phyloP scores from a whole-genome alignment of 352 stramenopile genomes.

The Pythium oligandrum region DNA sequence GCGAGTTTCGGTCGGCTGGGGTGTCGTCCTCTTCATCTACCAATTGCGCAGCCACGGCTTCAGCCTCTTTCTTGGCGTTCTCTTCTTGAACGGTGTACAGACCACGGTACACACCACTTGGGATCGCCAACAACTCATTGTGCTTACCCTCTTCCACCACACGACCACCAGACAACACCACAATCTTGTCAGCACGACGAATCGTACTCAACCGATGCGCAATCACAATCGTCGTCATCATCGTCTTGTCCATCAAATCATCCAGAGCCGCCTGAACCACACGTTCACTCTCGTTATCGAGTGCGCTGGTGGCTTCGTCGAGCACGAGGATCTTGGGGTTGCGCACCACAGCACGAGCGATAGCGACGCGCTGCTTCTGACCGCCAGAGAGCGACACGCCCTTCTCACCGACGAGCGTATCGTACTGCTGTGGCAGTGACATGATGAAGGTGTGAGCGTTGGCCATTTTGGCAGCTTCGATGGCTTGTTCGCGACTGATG shows the following conservation, averaged over 20 bases:
- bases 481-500: too few relatives aligned
- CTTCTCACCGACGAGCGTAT: too few relatives aligned
- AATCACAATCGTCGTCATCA: conserved; percentile 62
- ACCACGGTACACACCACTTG: conserved; percentile 72
- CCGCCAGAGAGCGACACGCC: conserved; percentile 16
- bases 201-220: conserved; percentile 50
- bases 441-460: too few relatives aligned
- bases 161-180: conserved; percentile 25
- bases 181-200: conserved; percentile 40
- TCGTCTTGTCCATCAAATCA: conserved; percentile 23
- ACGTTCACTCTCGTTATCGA: too few relatives aligned
- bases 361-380: too few relatives aligned
- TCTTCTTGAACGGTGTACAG: conserved; percentile 58
- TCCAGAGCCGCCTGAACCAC: conserved; percentile 43
- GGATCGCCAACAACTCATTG: conserved; percentile 33
- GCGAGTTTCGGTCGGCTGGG: conserved; percentile 68
- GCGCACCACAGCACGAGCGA: conserved; percentile 34
- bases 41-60: conserved; percentile 27
- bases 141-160: conserved; percentile 35
- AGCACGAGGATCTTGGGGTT: conserved; percentile 39
- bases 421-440: too few relatives aligned
- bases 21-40: conserved; percentile 73
- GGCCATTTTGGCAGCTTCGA: too few relatives aligned
- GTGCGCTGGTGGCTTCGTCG: too few relatives aligned
- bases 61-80: conserved; percentile 2